Base-by-base conservation (phyloP, 1,284 basidiomycete species). In the Gymnopus androsaceus region DNA sequence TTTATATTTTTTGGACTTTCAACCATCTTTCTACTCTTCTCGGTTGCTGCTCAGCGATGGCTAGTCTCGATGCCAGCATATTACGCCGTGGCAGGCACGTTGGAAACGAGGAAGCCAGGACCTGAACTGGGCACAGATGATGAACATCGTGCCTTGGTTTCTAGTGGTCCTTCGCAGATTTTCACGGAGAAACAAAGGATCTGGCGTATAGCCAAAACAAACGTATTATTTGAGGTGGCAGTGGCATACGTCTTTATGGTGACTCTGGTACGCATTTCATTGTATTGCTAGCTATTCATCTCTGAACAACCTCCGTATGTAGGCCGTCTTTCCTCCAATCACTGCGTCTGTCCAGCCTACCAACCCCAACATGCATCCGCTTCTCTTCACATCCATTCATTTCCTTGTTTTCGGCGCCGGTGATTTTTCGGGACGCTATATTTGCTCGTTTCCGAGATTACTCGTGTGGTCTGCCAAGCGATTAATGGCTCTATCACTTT, bases 281-380 rank as follows among this genome's bases (percentile, higher is more conserved):
- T 30, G 7, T 50, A 11, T 15, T 17, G 9, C 14, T 33, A 17
- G 23, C 23, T n/a, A 25, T 42, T 15, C 8, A 3, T 38, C 36
- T 38, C 6, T 6, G 4, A 27, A 45, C 19, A 19, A 33, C 8
- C 17, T 47, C n/a, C n/a, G 42, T 12, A 45, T 28, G 3, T 59
- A 95, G 93, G 81, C 92, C 30, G 85, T 95, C 40, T 95, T 86
- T 71, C 94, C 94, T 3, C 83, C 92, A 0, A 88, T 94, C 56
- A 94, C 94, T 3, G 83, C 86, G 3, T 88, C 87, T 0, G 83
- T 95, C 49, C 69, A 71, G 33, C 82, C 93, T 0, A 83, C 83
- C 2, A 84, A 84, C 59, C 79, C 83, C 15, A 61, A 63, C 38
- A 79, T 76, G 11, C 83, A 84, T 62, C 83, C 84, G 0, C 73